These are phyloP conservation scores for Zygosaccharomyces rouxii DNA, from an alignment of 805 yeast genomes.

Conservation along the genomic window DNA sequence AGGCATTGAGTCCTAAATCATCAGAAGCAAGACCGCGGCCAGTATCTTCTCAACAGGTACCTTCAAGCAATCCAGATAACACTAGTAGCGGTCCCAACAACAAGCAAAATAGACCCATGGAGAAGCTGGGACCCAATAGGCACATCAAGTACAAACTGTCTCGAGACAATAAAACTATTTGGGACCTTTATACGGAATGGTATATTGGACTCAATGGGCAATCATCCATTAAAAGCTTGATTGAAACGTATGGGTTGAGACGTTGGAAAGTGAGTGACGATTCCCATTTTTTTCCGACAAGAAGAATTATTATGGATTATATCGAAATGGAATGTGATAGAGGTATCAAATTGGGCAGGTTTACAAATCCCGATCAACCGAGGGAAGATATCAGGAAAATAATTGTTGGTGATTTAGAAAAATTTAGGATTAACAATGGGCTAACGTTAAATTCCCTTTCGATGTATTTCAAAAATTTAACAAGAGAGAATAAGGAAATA, in stretches of 20 bases:
- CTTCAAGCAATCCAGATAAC: neutral
- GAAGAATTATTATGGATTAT: constrained; percentile 37
- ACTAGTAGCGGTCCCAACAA: neutral
- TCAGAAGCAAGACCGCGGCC: constrained; percentile 8
- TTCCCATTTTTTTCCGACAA: constrained; percentile 38
- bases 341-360: constrained; percentile 33
- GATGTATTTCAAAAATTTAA: constrained; percentile 32
- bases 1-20: constrained; percentile 9
- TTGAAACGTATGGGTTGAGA: constrained; percentile 36
- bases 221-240: constrained; percentile 30
- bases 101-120: constrained; percentile 3
- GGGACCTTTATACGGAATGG: constrained; percentile 39
- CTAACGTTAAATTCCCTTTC: constrained; percentile 35
- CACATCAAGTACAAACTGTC: constrained; percentile 35
- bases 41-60: constrained; percentile 1
- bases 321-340: constrained; percentile 36
- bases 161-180: constrained; percentile 36
- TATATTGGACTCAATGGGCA: constrained; percentile 35
- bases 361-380: constrained; percentile 26
- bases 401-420: constrained; percentile 35
- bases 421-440: constrained; percentile 34
- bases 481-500: constrained; percentile 29
- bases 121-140: constrained; percentile 24
- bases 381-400: constrained; percentile 33
- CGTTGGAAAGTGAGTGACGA: constrained; percentile 39